Base-by-base conservation (phyloP, 176 grass and related monocot species). In the Aegilops bicornis region DNA sequence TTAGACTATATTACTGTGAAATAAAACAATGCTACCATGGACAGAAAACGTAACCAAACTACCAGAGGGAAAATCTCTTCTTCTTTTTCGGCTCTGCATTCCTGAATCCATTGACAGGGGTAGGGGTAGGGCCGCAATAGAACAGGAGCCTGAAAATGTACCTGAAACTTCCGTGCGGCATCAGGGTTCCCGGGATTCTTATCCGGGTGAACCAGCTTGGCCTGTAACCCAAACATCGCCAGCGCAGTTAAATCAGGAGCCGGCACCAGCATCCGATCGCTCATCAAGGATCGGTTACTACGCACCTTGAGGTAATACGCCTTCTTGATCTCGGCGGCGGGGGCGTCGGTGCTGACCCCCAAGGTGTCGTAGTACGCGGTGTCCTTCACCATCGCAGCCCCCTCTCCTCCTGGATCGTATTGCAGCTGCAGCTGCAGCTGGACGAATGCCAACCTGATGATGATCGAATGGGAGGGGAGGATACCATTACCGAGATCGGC, bases 301-400 rank as follows among this genome's bases (percentile, higher is more conserved):
- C 60, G 35, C 24, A 96, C 97, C 94, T 99, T 99, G 58, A 96
- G 36, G 87, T 96, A 96, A 73, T 96, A 99, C 2, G 97, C 97
- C 85, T 96, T 99, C 94, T 99, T 99, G 85, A 99, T 99, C 40
- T 99, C 80, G 45, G 92, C 85, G 24, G 87, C 62, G 79, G 94
- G 90, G 89, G 92, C 92, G 90, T 91, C 92, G 8, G 90, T 90
- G 90, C 83, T 85, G 56, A 99, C 90, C 77, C 83, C 92, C 84
- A 99, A 85, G 76, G 91, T 84, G 87, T 94, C 89, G 64, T 98
- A 99, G 79, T 94, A 96, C 12, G 62, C 87, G 25, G 64, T 82
- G 13, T 94, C 94, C 83, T 93, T 94, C 87, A 91, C 92, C 94
- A 93, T 96, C 23, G 43, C 68, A 15, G 63, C 48, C 29, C 52